phyloP scores from a whole-genome alignment of 1,139 yeast genomes.

The Kodamaea sp. region DNA sequence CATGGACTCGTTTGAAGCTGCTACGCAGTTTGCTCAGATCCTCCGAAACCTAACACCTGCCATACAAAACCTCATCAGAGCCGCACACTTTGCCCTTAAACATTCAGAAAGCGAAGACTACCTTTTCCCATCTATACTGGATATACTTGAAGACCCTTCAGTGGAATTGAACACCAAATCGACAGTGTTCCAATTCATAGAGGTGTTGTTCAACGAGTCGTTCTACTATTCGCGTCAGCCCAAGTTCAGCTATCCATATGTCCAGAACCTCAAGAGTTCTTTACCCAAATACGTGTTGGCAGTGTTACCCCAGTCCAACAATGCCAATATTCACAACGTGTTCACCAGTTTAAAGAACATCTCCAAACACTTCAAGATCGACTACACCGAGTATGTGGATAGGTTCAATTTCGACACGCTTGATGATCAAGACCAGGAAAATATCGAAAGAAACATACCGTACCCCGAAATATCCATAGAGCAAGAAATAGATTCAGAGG shows the following conservation, averaged over 20 bases:
- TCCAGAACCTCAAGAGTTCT: conserved; percentile 41
- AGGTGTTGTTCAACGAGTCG: conserved; percentile 50
- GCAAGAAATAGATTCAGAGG: conserved; percentile 19
- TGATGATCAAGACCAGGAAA: conserved; percentile 34
- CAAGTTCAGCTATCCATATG: conserved; percentile 45
- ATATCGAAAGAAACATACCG: conserved; percentile 33
- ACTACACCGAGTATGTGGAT: conserved; percentile 26
- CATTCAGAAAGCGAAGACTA: conserved; percentile 68
- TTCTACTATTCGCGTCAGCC: conserved; percentile 33
- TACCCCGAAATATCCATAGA: conserved; percentile 35
- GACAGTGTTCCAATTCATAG: conserved; percentile 69
- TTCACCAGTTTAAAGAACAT: conserved; percentile 41
- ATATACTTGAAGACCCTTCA: conserved; percentile 52
- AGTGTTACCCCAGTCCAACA: conserved; percentile 52
- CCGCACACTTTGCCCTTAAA: conserved; percentile 61
- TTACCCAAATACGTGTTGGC: conserved; percentile 50
- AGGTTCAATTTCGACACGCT: conserved; percentile 30
- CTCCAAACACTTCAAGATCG: conserved; percentile 36
- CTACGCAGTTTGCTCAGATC: conserved; percentile 65
- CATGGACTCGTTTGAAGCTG: conserved; percentile 82
- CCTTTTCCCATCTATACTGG: conserved; percentile 68
- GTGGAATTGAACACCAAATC: conserved; percentile 62
- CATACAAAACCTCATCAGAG: conserved; percentile 52
- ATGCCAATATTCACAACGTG: conserved; percentile 51
- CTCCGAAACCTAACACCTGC: conserved; percentile 66